phyloP scores from a whole-genome alignment of 495 filamentous ascomycete species.

The Friedmanniomyces simplex region DNA sequence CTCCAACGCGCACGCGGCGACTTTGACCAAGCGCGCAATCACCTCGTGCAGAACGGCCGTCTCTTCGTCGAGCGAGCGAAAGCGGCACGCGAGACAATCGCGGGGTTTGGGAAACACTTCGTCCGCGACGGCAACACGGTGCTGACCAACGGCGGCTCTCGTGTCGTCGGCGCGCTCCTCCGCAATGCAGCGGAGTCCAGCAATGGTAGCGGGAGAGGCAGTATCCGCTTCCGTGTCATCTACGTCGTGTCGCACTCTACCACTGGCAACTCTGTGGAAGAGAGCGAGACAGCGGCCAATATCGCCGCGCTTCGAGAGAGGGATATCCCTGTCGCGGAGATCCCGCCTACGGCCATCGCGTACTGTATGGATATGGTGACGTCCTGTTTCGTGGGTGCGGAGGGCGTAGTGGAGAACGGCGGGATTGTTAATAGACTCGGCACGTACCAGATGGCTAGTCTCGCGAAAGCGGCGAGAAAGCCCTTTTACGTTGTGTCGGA shows the following conservation, averaged over 20 bases:
- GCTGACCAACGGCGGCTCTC: slow-evolving; percentile 75
- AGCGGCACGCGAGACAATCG: slow-evolving; percentile 70
- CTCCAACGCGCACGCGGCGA: slow-evolving; percentile 52
- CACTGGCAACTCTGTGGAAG: slow-evolving; percentile 25
- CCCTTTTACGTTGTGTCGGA: slow-evolving; percentile 88
- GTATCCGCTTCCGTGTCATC: slow-evolving; percentile 69
- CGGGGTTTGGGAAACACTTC: slow-evolving; percentile 62
- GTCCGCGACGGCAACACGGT: slow-evolving; percentile 67
- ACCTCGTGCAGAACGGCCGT: slow-evolving; percentile 71
- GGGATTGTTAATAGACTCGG: slow-evolving; percentile 84
- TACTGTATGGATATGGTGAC: slow-evolving; percentile 74
- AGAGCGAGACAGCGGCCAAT: slow-evolving; percentile 28
- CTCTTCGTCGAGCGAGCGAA: slow-evolving; percentile 84
- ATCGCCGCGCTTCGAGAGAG: slow-evolving; percentile 53
- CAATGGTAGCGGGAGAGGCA: slow-evolving; percentile 37
- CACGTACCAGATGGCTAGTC: slow-evolving; percentile 77
- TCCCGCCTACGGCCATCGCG: slow-evolving; percentile 69
- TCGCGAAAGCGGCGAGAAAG: slow-evolving; percentile 66
- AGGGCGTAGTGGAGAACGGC: slow-evolving; percentile 88
- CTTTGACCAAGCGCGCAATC: slow-evolving; percentile 71
- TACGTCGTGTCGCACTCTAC: slow-evolving; percentile 47
- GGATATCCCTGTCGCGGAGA: slow-evolving; percentile 74
- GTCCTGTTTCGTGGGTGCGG: slow-evolving; percentile 82
- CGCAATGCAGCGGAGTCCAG: slow-evolving; percentile 53
- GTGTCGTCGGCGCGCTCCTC: slow-evolving; percentile 71